Conservation (phyloP, 129 eudicot species). For the Pulicaria dysenterica region DNA sequence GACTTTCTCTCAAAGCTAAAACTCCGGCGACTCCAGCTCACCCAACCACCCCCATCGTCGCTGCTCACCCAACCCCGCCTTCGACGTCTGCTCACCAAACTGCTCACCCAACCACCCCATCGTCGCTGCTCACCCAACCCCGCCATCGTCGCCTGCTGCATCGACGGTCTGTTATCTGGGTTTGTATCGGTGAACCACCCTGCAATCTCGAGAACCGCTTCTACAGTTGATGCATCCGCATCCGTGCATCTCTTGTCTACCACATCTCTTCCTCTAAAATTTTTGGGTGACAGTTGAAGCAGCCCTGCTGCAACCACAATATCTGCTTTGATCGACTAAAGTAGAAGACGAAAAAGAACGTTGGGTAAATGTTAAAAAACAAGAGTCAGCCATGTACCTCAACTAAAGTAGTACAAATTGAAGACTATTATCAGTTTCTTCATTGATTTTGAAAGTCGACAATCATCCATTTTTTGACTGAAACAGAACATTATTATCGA, state of each 20-base stretch:
- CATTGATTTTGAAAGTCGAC: conserved; percentile 88
- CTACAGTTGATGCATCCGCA: conserved; percentile 72
- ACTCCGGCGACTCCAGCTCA: too few species aligned
- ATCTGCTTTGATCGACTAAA: conserved; percentile 93
- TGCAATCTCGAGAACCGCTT: conserved; percentile 84
- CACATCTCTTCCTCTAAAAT: too few species aligned
- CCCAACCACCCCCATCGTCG: too few species aligned
- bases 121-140: too few species aligned
- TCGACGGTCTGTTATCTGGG: conserved; percentile 77
- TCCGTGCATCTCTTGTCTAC: conserved; percentile 73
- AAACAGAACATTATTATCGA: conserved; percentile 26
- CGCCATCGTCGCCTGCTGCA: conserved; percentile 90
- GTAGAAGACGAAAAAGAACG: conserved; percentile 6
- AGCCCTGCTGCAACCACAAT: conserved; percentile 88
- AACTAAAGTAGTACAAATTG: conserved; percentile 73
- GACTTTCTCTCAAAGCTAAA: too few species aligned
- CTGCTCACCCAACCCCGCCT: too few species aligned
- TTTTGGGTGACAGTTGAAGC: conserved; percentile 88
- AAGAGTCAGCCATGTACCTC: conserved; percentile 54
- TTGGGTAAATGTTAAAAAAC: not conserved
- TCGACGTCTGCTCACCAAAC: too few species aligned
- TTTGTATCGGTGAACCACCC: conserved; percentile 84
- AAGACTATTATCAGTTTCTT: too few species aligned
- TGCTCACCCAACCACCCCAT: too few species aligned
- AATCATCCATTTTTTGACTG: conserved; percentile 93